These are phyloP conservation scores for Guyanaporus albipodus DNA, from an alignment of 768 basidiomycete species.

Conservation along the genomic window DNA sequence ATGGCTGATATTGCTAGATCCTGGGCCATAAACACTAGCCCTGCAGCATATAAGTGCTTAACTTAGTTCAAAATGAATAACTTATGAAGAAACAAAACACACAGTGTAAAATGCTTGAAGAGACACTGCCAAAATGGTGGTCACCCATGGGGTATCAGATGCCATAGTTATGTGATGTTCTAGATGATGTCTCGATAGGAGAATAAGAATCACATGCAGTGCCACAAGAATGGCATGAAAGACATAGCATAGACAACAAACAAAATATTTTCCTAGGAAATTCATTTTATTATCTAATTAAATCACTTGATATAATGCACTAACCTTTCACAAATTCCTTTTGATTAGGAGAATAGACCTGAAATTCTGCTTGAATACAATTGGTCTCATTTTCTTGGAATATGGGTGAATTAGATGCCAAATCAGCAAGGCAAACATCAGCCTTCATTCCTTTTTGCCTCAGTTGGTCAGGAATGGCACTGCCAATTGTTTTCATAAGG, in stretches of 20 bases:
- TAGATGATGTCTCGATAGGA: neutral
- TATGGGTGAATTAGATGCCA: neutral
- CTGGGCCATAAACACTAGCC: conserved; percentile 21
- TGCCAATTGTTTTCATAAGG: neutral
- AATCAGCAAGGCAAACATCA: neutral
- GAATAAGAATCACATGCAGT: neutral
- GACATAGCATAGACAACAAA: neutral
- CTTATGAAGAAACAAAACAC: neutral
- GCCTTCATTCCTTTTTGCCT: neutral
- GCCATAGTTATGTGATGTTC: neutral
- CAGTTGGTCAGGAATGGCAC: neutral
- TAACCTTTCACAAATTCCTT: neutral
- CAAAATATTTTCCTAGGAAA: neutral
- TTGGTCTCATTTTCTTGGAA: neutral
- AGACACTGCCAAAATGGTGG: neutral
- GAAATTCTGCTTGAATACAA: neutral
- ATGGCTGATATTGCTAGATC: conserved; percentile 10
- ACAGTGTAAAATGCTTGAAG: conserved; percentile 5
- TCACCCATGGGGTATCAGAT: neutral
- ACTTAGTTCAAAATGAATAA: too few relatives aligned
- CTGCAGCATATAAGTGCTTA: conserved; percentile 18
- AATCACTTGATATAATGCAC: neutral
- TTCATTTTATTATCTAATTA: neutral
- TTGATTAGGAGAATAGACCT: too few relatives aligned
- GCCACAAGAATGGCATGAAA: neutral